Evolutionary conservation across 768 basidiomycete genomes (phyloP).

Genomic region (Ephemerocybe angulata): DNA sequence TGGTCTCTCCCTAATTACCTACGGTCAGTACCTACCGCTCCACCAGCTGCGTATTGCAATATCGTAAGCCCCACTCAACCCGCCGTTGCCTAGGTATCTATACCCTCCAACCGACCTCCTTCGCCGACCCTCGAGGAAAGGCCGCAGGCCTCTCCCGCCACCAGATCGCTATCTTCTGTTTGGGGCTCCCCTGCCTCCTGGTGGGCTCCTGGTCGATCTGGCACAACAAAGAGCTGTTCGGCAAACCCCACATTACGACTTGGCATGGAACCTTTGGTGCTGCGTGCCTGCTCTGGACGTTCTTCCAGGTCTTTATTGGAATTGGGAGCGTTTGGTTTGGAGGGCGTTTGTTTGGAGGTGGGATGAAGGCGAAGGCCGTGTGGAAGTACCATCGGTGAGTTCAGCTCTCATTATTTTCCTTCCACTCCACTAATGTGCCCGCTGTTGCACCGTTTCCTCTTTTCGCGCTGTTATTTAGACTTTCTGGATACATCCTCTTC

Average conservation of each 20-base stretch:
- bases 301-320: slow-evolving; percentile 59
- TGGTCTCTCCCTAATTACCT: slow-evolving; percentile 52
- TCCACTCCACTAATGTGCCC: neutral
- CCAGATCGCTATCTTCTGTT: slow-evolving; percentile 53
- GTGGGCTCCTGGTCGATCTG: slow-evolving; percentile 61
- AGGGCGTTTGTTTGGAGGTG: slow-evolving; percentile 69
- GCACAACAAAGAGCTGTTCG: slow-evolving; percentile 54
- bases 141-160: slow-evolving; percentile 66
- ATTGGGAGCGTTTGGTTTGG: slow-evolving; percentile 76
- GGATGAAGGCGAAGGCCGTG: slow-evolving; percentile 61
- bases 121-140: slow-evolving; percentile 51
- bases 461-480: slow-evolving; percentile 29
- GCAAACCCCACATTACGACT: slow-evolving; percentile 56
- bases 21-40: slow-evolving; percentile 41
- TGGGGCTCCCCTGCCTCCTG: slow-evolving; percentile 55
- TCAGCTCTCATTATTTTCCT: no score
- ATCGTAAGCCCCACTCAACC: neutral
- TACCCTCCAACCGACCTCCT: slow-evolving; percentile 72
- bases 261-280: slow-evolving; percentile 80
- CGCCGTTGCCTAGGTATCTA: slow-evolving; percentile 50
- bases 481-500: slow-evolving; percentile 73
- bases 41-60: neutral
- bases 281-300: slow-evolving; percentile 57
- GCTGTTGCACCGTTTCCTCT: neutral
- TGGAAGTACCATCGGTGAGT: slow-evolving; percentile 83